Percentiles rank a stretch among this genome's conserved stretches.
These are phyloP conservation scores for Cercospora janseana DNA, from an alignment of 2,329 filamentous ascomycete species.

Conservation along the genomic window DNA sequence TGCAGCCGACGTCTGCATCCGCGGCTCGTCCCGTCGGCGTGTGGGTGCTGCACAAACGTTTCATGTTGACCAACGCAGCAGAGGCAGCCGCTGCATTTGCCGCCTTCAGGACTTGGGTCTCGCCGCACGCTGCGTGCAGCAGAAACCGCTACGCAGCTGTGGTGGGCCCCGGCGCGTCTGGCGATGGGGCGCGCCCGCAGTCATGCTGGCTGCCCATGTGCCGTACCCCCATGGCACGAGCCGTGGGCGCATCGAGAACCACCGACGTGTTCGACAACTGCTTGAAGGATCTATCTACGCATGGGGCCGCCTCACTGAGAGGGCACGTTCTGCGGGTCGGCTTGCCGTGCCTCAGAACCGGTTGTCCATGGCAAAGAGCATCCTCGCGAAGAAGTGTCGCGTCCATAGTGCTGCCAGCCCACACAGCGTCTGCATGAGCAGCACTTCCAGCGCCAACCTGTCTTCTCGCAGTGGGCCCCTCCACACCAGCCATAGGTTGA, in stretches of 20 bases:
- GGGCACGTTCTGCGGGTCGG: slow-evolving; percentile 13
- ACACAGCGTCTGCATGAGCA: slow-evolving; percentile 70
- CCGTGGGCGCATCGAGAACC: slow-evolving; percentile 12
- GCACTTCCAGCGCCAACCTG: slow-evolving; percentile 73
- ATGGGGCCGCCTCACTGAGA: slow-evolving; percentile 9
- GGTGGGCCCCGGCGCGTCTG: slow-evolving; percentile 6
- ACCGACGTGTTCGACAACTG: neutral
- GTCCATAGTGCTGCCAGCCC: slow-evolving; percentile 83
- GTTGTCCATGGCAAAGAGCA: slow-evolving; percentile 91
- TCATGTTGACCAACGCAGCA: slow-evolving; percentile 14
- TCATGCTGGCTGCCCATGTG: slow-evolving; percentile 14
- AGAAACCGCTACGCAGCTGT: slow-evolving; percentile 5
- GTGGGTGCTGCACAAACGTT: neutral
- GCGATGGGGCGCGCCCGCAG: no score
- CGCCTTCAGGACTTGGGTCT: slow-evolving; percentile 10
- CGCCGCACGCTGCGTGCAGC: slow-evolving; percentile 9
- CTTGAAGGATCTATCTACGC: slow-evolving; percentile 22
- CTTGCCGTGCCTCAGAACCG: slow-evolving; percentile 22
- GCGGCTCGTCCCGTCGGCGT: slow-evolving; percentile 1
- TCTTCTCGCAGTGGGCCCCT: slow-evolving; percentile 88
- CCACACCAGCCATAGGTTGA: slow-evolving; percentile 97
- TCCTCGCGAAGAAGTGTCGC: slow-evolving; percentile 77
- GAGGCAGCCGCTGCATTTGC: slow-evolving; percentile 2
- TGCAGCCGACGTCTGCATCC: slow-evolving; percentile 10
- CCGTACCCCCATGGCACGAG: slow-evolving; percentile 13